Base-by-base conservation (phyloP, 768 basidiomycete genomes). In the Auriscalpium vulgare region DNA sequence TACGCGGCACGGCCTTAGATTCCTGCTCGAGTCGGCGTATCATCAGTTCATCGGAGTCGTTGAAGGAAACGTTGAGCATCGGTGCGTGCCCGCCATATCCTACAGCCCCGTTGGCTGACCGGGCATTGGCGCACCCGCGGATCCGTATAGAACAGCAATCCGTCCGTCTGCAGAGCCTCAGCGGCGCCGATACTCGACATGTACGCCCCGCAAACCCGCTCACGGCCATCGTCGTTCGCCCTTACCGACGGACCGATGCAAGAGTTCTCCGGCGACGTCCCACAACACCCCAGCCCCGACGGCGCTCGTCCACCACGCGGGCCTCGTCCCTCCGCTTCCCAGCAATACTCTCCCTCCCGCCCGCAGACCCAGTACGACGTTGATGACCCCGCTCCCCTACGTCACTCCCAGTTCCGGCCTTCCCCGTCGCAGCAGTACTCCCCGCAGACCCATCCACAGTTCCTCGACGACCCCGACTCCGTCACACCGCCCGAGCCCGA, bases 401-500 rank as follows among this genome's bases (percentile, higher is more conserved):
- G 47, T 3, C 47, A 29, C 14, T 19, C 47, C 47, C 47, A 48
- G 11, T 57, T 44, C 16, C 59, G 54, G 37, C 50, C 54, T 58
- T 60, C 59, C 2, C 29, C 29, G 29, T 29, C 29, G 29, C 29
- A 29, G 7, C 59, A 56, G 17, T 43, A 43, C 17, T 43, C 40
- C 40, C 40, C 40, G 37, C 60, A 59, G 35, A 23, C 21, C 35
- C 59, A 56, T 1, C 47, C 55, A 4, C 61, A 60, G 43, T 62
- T 60, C 47, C 47, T 60, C 2, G 61, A 62, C 21, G 58, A 59
- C 7, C 57, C 60, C 5, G 55, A 37, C 11, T 51, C 61, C 5
- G 51, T 52, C 4, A 56, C 61, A 23, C 61, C 53, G 17, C 53
- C 58, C 17, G 59, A 60, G 40, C 47, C 52, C 3, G 61, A 62